Percentiles rank a stretch among this genome's conserved stretches.
Conservation (phyloP, 1,139 yeast genomes). For the Lodderomyces beijingensis region DNA sequence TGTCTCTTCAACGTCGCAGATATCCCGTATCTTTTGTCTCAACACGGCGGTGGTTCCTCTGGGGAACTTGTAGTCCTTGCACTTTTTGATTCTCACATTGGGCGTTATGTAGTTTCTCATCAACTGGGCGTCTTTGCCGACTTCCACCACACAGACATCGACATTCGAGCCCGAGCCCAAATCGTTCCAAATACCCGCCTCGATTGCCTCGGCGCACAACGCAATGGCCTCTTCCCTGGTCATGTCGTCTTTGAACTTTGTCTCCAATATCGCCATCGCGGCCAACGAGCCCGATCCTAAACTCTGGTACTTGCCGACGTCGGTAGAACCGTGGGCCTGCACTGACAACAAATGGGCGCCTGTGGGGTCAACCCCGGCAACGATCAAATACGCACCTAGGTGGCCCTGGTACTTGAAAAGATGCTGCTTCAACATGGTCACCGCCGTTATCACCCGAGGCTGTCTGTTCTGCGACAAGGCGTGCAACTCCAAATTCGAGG, state of each 20-base stretch:
- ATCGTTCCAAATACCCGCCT: conserved; percentile 98
- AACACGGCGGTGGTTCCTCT: conserved; percentile 91
- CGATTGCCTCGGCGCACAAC: conserved; percentile 88
- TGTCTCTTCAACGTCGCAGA: conserved; percentile 71
- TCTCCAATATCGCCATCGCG: conserved; percentile 95
- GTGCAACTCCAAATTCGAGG: conserved; percentile 88
- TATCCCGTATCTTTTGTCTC: conserved; percentile 56
- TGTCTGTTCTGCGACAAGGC: conserved; percentile 75
- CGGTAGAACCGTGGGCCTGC: conserved; percentile 98
- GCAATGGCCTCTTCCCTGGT: conserved; percentile 84
- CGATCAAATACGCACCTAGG: conserved; percentile 92
- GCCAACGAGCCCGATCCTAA: conserved; percentile 98
- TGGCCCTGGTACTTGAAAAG: conserved; percentile 95
- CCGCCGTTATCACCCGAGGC: conserved; percentile 91
- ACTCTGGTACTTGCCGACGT: conserved; percentile 87
- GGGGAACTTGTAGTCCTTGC: conserved; percentile 74
- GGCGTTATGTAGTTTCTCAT: conserved; percentile 88
- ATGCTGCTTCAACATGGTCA: conserved; percentile 92
- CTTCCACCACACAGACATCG: conserved; percentile 94
- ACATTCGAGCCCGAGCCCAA: conserved; percentile 98
- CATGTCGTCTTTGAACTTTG: conserved; percentile 76
- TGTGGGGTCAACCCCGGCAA: conserved; percentile 95
- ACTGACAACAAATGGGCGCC: conserved; percentile 91
- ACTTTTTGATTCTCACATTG: conserved; percentile 78
- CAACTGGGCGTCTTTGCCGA: conserved; percentile 80